These are phyloP conservation scores for Microbotryum scabiosae DNA, from an alignment of 1,284 basidiomycete species.

Conservation along the genomic window DNA sequence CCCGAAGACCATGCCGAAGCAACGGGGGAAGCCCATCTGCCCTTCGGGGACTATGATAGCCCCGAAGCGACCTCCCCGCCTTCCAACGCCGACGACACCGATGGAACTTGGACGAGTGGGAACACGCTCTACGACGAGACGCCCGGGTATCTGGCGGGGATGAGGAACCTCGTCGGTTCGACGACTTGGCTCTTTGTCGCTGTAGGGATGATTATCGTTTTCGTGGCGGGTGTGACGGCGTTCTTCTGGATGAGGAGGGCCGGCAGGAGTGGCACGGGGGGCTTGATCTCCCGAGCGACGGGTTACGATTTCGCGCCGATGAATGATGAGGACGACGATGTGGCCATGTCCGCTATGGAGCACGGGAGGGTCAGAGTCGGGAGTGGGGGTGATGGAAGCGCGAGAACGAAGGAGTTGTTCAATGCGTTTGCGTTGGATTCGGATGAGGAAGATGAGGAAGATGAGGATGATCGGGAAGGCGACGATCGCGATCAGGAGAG, in stretches of 20 bases:
- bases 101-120: background rate
- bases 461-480: conserved; percentile 36
- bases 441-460: conserved; percentile 38
- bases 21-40: conserved; percentile 30
- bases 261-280: conserved; percentile 16
- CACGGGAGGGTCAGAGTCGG: conserved; percentile 23
- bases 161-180: conserved; percentile 28
- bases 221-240: conserved; percentile 36
- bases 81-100: background rate
- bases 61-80: conserved; percentile 3
- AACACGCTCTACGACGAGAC: conserved; percentile 11
- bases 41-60: conserved; percentile 13
- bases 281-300: conserved; percentile 12
- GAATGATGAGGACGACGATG: conserved; percentile 39
- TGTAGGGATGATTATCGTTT: conserved; percentile 39
- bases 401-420: conserved; percentile 40
- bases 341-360: conserved; percentile 28
- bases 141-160: conserved; percentile 28
- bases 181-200: conserved; percentile 42
- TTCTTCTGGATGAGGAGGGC: conserved; percentile 38
- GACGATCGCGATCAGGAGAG: background rate
- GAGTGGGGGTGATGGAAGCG: conserved; percentile 11
- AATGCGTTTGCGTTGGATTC: conserved; percentile 40
- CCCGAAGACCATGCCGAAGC: conserved; percentile 69
- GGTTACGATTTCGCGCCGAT: conserved; percentile 40